Percentiles rank a stretch among this genome's conserved stretches.
These are phyloP conservation scores for Keqinozyma sinolaborantium DNA, from an alignment of 1,139 yeast species.

Conservation along the genomic window DNA sequence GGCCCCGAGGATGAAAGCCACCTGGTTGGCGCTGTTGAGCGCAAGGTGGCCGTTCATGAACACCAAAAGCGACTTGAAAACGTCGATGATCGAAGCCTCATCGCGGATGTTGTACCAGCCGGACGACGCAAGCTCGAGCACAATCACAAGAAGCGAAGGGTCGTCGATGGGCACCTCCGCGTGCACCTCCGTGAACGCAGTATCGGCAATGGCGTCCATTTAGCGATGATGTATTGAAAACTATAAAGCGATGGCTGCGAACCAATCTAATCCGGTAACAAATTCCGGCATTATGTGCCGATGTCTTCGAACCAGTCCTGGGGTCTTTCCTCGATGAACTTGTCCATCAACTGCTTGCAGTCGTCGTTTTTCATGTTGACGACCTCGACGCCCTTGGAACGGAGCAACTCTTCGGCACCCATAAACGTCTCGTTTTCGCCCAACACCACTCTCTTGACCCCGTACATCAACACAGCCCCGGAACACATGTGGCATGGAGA, in stretches of 20 bases:
- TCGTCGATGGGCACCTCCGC: conserved; percentile 47
- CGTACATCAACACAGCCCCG: conserved; percentile 88
- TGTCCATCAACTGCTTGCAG: conserved; percentile 71
- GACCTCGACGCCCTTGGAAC: conserved; percentile 68
- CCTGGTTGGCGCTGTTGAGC: conserved; percentile 78
- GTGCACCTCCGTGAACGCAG: conserved; percentile 50
- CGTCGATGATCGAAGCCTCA: conserved; percentile 47
- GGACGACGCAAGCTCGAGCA: conserved; percentile 74
- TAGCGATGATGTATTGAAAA: too few relatives aligned
- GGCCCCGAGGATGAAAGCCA: conserved; percentile 78
- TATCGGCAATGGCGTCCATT: conserved; percentile 78
- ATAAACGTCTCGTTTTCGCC: conserved; percentile 81
- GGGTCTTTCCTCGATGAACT: conserved; percentile 76
- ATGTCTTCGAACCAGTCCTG: conserved; percentile 88
- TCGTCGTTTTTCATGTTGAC: conserved; percentile 61
- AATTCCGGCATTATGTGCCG: conserved; percentile 45
- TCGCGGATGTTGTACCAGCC: conserved; percentile 64
- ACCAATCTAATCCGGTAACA: too few relatives aligned
- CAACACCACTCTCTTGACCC: conserved; percentile 77
- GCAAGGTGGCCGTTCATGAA: conserved; percentile 85
- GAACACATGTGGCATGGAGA: conserved; percentile 96
- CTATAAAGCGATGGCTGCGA: too few relatives aligned
- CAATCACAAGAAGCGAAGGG: conserved; percentile 77
- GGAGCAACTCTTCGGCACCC: conserved; percentile 75
- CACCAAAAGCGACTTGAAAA: conserved; percentile 60